A percentile compares a stretch with the other conserved stretches of the same genome.
phyloP scores from a whole-genome alignment of 2,329 filamentous ascomycete species.

The Paramyrothecium sp. region DNA sequence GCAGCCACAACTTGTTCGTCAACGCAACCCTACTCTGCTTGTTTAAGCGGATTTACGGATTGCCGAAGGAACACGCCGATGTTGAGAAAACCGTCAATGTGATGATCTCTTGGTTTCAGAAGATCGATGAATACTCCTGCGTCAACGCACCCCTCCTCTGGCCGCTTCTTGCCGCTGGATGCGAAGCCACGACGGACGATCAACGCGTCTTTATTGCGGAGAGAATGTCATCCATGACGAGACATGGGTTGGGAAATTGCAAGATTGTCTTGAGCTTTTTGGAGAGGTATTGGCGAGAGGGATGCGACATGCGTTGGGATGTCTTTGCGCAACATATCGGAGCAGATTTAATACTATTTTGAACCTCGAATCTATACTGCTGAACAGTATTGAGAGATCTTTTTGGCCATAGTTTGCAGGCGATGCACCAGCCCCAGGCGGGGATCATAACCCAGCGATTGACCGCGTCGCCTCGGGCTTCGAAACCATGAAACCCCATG shows the following conservation, averaged over 20 bases:
- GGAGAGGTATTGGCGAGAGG: slow-evolving; percentile 8
- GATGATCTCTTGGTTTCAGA: neutral
- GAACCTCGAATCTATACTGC: neutral
- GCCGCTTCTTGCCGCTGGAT: slow-evolving; percentile 7
- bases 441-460: too few relatives aligned
- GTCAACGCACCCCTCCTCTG: slow-evolving; percentile 4
- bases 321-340: slow-evolving; percentile 6
- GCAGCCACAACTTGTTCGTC: neutral
- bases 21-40: slow-evolving; percentile 6
- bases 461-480: too few relatives aligned
- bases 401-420: too few relatives aligned
- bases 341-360: slow-evolving; percentile 7
- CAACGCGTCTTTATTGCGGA: neutral
- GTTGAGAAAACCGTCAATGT: neutral
- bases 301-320: slow-evolving; percentile 4
- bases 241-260: slow-evolving; percentile 3
- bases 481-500: too few relatives aligned
- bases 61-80: neutral
- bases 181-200: slow-evolving; percentile 1
- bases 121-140: neutral
- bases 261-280: slow-evolving; percentile 4
- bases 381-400: too few relatives aligned
- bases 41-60: neutral
- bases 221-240: slow-evolving; percentile 4
- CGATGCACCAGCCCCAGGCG: too few relatives aligned